These are phyloP conservation scores for Acanthamoeba culbertsoni DNA, from an alignment of 208 protist genomes.

Conservation along the genomic window DNA sequence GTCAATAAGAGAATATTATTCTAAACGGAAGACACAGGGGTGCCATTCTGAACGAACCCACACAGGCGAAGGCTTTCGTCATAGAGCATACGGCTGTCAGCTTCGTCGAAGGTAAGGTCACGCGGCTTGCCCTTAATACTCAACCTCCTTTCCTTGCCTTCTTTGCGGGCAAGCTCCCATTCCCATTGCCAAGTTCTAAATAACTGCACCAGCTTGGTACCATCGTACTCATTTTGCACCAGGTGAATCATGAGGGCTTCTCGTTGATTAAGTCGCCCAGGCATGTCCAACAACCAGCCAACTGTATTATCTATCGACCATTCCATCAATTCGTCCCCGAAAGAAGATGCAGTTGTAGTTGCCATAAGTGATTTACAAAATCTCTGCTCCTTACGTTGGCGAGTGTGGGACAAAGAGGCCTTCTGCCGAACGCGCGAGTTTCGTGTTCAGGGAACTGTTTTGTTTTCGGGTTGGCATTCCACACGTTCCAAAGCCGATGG, in stretches of 20 bases:
- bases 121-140: not conserved
- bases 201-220: slow-evolving; percentile 2
- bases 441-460: no score
- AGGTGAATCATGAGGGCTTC: slow-evolving; percentile 28
- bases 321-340: not conserved
- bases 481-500: no score
- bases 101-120: slow-evolving; percentile 5
- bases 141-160: not conserved
- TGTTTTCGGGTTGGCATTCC: no score
- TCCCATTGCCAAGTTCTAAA: slow-evolving; percentile 33
- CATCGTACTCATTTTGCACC: not conserved
- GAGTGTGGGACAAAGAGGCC: no score
- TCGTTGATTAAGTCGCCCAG: not conserved
- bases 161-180: not conserved
- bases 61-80: not conserved
- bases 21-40: not conserved
- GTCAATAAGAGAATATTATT: not conserved
- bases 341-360: not conserved
- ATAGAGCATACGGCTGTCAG: slow-evolving; percentile 10
- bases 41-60: not conserved
- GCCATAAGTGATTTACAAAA: no score
- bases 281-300: slow-evolving; percentile 12
- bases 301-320: slow-evolving; percentile 28
- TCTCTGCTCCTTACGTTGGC: no score
- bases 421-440: not conserved